Evolutionary conservation across 768 basidiomycete genomes (phyloP).

Genomic region (Pleurotus citrinopileatus): DNA sequence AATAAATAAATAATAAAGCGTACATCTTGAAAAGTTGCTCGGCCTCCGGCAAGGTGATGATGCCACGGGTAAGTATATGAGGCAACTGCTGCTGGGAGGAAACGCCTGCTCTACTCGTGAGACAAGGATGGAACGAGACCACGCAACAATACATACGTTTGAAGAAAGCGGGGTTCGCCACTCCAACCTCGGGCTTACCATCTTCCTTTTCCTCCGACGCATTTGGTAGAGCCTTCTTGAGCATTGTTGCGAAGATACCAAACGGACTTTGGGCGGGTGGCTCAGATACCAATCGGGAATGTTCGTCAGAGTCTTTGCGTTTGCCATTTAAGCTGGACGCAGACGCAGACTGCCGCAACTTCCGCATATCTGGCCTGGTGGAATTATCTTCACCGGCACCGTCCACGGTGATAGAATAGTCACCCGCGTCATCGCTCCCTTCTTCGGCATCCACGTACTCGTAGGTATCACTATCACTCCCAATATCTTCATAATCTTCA

Average conservation of each 20-base stretch:
- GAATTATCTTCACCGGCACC: constrained; percentile 19
- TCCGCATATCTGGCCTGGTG: constrained; percentile 10
- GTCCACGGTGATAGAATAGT: constrained; percentile 42
- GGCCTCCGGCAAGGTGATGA: constrained; percentile 64
- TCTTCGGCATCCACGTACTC: constrained; percentile 44
- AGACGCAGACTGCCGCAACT: constrained; percentile 31
- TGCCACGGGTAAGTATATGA: constrained; percentile 59
- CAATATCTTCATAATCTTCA: constrained; percentile 41
- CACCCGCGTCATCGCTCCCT: constrained; percentile 33
- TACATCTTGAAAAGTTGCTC: constrained; percentile 75
- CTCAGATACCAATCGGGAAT: not conserved
- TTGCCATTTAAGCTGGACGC: constrained; percentile 42
- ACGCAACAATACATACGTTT: constrained; percentile 37
- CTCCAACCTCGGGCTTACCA: constrained; percentile 49
- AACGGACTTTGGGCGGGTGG: constrained; percentile 39
- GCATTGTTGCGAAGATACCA: constrained; percentile 71
- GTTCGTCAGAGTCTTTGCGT: not conserved
- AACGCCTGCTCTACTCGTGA: constrained; percentile 35
- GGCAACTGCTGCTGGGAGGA: constrained; percentile 50
- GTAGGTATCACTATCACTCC: constrained; percentile 33
- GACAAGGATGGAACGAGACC: constrained; percentile 34
- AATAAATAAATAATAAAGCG: constrained; percentile 16
- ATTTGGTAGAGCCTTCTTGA: constrained; percentile 40
- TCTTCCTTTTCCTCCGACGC: constrained; percentile 20
- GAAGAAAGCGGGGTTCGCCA: constrained; percentile 71